phyloP scores from a whole-genome alignment of 306 rosid genomes.

The Acacia acuminata region DNA sequence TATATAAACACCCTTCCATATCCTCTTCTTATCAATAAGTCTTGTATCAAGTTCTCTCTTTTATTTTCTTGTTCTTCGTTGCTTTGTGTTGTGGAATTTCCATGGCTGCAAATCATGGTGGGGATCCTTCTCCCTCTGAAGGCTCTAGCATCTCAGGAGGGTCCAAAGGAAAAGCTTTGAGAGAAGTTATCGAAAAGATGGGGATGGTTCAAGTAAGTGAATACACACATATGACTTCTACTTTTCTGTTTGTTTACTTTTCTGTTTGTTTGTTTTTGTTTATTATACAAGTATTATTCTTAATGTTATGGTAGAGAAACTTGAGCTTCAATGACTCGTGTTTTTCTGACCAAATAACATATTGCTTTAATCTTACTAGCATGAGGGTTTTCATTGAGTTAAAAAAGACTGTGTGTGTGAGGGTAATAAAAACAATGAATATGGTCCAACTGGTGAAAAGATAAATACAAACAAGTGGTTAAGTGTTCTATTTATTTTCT shows the following conservation, averaged over 20 bases:
- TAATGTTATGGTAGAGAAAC: no score
- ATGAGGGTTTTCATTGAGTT: background rate
- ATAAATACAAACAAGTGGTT: background rate
- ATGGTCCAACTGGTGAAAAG: background rate
- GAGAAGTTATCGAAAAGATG: background rate
- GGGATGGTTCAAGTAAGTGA: constrained; percentile 27
- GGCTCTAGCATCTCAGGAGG: constrained; percentile 50
- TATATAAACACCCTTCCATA: background rate
- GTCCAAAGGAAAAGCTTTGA: constrained; percentile 8
- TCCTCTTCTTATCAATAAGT: background rate
- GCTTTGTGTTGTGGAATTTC: background rate
- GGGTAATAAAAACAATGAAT: no score
- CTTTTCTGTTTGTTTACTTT: background rate
- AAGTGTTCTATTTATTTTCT: background rate
- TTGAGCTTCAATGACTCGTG: background rate
- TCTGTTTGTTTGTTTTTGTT: background rate
- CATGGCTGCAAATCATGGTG: constrained; percentile 37
- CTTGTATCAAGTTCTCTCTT: background rate
- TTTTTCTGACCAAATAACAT: background rate
- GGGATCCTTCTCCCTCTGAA: constrained; percentile 33
- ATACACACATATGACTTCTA: background rate
- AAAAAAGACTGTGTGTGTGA: no score
- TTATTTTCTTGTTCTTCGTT: background rate
- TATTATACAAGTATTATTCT: no score
- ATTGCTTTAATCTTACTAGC: background rate